These are phyloP conservation scores for Geotrichum ghanense DNA, from an alignment of 805 yeast genomes.

Conservation along the genomic window DNA sequence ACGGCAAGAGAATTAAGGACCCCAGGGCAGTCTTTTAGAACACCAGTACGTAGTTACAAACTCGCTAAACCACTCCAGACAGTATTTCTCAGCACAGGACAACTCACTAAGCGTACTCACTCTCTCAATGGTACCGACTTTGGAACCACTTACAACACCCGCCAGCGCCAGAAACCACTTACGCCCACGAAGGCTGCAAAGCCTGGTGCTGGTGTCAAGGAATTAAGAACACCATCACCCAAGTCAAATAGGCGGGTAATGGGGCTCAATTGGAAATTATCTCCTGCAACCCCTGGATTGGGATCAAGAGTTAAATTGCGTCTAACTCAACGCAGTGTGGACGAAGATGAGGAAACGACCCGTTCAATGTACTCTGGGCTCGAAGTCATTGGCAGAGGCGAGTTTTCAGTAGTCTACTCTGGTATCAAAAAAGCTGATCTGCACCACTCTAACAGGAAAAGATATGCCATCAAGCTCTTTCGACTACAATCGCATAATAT, in stretches of 20 bases:
- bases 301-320: neutral
- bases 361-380: neutral
- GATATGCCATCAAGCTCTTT: slow-evolving; percentile 81
- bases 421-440: slow-evolving; percentile 28
- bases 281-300: neutral
- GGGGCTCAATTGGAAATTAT: neutral
- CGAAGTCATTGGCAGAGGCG: slow-evolving; percentile 58
- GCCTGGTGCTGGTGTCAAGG: neutral
- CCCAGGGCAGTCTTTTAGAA: neutral
- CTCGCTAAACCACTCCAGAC: neutral
- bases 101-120: neutral
- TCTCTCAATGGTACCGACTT: neutral
- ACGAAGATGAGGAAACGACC: neutral
- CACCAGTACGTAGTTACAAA: neutral
- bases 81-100: slow-evolving; percentile 1
- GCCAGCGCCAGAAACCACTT: neutral
- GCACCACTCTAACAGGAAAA: slow-evolving; percentile 20
- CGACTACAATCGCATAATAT: slow-evolving; percentile 43
- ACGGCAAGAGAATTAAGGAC: no score
- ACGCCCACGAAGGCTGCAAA: neutral
- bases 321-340: neutral
- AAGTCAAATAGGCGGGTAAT: neutral
- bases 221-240: neutral
- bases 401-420: slow-evolving; percentile 80
- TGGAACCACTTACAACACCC: neutral